Conservation (phyloP, 2,329 filamentous ascomycete genomes). For the Xylariaceae sp. region DNA sequence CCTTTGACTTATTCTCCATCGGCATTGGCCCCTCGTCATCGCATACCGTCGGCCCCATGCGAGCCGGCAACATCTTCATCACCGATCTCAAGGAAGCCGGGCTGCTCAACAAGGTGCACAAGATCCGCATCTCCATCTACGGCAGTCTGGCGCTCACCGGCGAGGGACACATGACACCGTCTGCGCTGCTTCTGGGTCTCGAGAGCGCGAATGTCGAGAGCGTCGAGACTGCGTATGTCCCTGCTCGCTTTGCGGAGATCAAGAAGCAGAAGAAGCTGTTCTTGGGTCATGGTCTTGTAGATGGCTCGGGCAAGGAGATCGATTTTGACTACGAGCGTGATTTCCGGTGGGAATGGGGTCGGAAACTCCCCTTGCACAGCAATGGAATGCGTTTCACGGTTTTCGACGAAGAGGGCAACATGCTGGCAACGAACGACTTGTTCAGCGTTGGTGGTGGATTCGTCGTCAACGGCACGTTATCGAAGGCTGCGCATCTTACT, state of each 20-base stretch:
- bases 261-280: slow-evolving; percentile 41
- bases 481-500: slow-evolving; percentile 33
- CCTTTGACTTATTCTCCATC: slow-evolving; percentile 48
- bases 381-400: slow-evolving; percentile 50
- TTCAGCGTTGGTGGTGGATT: slow-evolving; percentile 50
- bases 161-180: slow-evolving; percentile 49
- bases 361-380: slow-evolving; percentile 47
- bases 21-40: slow-evolving; percentile 49
- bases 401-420: slow-evolving; percentile 42
- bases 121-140: slow-evolving; percentile 45
- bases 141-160: slow-evolving; percentile 47
- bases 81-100: slow-evolving; percentile 43
- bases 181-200: slow-evolving; percentile 44
- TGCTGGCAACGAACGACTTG: slow-evolving; percentile 45
- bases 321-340: slow-evolving; percentile 46
- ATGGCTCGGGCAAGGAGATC: slow-evolving; percentile 41
- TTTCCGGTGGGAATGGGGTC: slow-evolving; percentile 48
- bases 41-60: slow-evolving; percentile 49
- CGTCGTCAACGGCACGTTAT: slow-evolving; percentile 46
- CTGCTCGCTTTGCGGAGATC: slow-evolving; percentile 42
- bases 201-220: slow-evolving; percentile 46
- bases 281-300: slow-evolving; percentile 38
- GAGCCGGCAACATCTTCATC: slow-evolving; percentile 48
- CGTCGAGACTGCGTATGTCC: slow-evolving; percentile 45
- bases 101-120: slow-evolving; percentile 41